Conservation (phyloP, 2,329 filamentous ascomycete species). For the Drechslerella dactyloides region DNA sequence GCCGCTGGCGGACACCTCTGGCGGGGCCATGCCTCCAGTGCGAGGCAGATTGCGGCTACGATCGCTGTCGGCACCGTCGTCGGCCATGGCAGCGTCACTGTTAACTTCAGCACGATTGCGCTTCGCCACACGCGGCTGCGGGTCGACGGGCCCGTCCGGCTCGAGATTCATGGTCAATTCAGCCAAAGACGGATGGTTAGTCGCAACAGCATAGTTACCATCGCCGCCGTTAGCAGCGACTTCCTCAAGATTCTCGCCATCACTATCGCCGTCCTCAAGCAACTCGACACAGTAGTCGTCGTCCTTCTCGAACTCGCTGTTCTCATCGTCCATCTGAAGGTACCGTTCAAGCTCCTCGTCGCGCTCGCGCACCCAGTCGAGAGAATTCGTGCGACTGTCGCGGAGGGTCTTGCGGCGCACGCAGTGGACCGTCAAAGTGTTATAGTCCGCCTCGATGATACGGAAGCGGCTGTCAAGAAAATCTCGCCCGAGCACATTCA, state of each 20-base stretch:
- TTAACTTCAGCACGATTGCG: no score
- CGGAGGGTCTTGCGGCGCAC: background rate
- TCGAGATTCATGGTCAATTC: no score
- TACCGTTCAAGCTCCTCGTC: constrained; percentile 42
- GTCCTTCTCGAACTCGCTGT: background rate
- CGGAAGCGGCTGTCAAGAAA: constrained; percentile 35
- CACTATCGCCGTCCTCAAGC: constrained; percentile 1
- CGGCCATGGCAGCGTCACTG: no score
- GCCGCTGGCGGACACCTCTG: no score
- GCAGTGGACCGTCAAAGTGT: background rate
- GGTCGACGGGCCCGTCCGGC: no score
- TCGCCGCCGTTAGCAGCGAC: background rate
- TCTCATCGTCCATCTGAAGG: constrained; percentile 33
- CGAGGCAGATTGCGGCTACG: no score
- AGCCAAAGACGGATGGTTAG: no score
- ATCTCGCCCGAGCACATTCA: constrained; percentile 36
- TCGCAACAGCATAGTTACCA: no score
- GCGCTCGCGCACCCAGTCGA: constrained; percentile 28
- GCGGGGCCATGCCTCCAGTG: no score
- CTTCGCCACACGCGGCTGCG: no score
- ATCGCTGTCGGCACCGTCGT: no score
- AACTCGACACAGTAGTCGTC: background rate
- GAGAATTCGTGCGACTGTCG: background rate
- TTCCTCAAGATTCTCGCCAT: constrained; percentile 1
- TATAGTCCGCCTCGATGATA: constrained; percentile 22